A percentile compares a stretch with the other conserved stretches of the same genome.
These are phyloP conservation scores for Botryosphaeria agaves DNA, from an alignment of 2,329 filamentous ascomycete genomes.

Conservation along the genomic window DNA sequence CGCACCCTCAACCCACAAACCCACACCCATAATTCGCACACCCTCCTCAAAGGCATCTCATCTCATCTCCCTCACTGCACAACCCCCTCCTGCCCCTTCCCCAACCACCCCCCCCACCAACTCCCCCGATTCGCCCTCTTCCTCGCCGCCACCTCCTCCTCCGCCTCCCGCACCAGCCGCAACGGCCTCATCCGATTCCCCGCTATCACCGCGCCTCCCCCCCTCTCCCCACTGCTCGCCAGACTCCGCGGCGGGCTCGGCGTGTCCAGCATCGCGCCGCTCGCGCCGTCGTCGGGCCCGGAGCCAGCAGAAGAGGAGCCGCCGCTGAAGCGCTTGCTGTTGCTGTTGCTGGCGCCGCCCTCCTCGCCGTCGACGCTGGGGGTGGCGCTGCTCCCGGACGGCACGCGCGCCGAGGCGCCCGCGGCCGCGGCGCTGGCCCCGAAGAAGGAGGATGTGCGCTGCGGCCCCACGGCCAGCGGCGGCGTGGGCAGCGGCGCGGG, in stretches of 20 bases:
- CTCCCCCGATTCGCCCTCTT: constrained; percentile 27
- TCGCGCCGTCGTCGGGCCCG: neutral
- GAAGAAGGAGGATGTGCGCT: constrained; percentile 42
- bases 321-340: neutral
- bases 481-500: constrained; percentile 14
- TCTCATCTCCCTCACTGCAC: neutral
- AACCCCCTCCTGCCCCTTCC: constrained; percentile 11
- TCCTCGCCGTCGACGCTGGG: constrained; percentile 12
- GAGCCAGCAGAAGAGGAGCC: neutral
- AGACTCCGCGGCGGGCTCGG: constrained; percentile 39
- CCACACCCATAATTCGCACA: too few relatives aligned
- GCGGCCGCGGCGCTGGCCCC: constrained; percentile 30
- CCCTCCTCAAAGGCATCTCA: too few relatives aligned
- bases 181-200: constrained; percentile 65
- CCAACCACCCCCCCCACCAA: constrained; percentile 32
- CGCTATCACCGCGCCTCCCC: constrained; percentile 25
- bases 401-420: constrained; percentile 33
- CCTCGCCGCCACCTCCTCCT: constrained; percentile 20
- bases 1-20: too few relatives aligned
- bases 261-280: constrained; percentile 13
- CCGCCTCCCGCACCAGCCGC: constrained; percentile 64
- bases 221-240: constrained; percentile 15
- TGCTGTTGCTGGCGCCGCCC: constrained; percentile 1
- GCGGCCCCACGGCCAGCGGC: constrained; percentile 41
- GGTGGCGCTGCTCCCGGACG: constrained; percentile 31